These are phyloP conservation scores for Articulospora tetracladia DNA, from an alignment of 495 filamentous ascomycete genomes.

Conservation along the genomic window DNA sequence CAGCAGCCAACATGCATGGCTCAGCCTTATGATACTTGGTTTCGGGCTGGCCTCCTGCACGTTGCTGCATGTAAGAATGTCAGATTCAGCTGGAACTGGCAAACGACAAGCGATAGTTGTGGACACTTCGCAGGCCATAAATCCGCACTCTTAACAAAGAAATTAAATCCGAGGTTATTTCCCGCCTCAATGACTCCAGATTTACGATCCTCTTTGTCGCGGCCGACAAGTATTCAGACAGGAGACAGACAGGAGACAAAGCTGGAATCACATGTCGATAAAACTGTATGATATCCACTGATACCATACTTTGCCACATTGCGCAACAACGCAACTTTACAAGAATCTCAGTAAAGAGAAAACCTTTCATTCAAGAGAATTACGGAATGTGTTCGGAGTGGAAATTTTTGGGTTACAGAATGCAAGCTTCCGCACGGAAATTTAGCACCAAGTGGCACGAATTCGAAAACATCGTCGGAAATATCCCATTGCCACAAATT, in stretches of 20 bases:
- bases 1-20: not conserved
- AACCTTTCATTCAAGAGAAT: too few species aligned
- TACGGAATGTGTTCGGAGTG: too few species aligned
- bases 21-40: not conserved
- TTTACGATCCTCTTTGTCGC: not conserved
- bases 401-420: too few species aligned
- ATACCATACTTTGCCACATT: not conserved
- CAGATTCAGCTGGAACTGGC: not conserved
- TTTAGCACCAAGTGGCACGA: too few species aligned
- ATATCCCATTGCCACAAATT: too few species aligned
- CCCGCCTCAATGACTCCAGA: not conserved
- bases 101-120: not conserved
- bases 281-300: not conserved
- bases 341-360: not conserved
- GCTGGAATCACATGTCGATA: not conserved
- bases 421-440: too few species aligned
- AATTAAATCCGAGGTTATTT: not conserved
- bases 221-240: not conserved
- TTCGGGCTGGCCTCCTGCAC: not conserved
- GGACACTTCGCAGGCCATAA: not conserved
- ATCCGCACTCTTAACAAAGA: not conserved
- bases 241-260: not conserved
- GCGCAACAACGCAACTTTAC: not conserved
- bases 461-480: too few species aligned
- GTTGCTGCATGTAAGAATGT: not conserved